Evolutionary conservation across 106 monocot genomes (phyloP).

Genomic region (Dendrobium officinale): DNA sequence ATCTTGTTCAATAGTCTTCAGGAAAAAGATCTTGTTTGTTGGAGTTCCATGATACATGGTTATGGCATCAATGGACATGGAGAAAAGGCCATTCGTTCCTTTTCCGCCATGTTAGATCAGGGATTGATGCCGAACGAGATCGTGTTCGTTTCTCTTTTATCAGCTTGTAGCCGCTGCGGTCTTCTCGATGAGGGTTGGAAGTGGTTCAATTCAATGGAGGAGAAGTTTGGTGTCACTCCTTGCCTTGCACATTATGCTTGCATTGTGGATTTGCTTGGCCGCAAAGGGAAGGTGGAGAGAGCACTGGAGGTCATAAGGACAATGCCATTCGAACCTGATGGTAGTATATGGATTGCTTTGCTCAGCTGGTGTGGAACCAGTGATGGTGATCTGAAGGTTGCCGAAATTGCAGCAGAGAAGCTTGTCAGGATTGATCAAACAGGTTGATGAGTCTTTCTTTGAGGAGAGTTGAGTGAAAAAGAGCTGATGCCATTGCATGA

Average conservation of each 20-base stretch:
- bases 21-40: slow-evolving; percentile 37
- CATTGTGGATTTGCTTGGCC: slow-evolving; percentile 65
- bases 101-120: slow-evolving; percentile 22
- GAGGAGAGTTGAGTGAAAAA: too few relatives aligned
- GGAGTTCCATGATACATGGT: slow-evolving; percentile 65
- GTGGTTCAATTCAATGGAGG: slow-evolving; percentile 54
- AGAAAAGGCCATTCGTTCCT: slow-evolving; percentile 32
- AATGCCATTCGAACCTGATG: slow-evolving; percentile 68
- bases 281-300: slow-evolving; percentile 30
- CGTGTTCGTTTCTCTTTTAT: slow-evolving; percentile 47
- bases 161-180: slow-evolving; percentile 57
- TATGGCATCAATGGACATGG: slow-evolving; percentile 59
- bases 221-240: slow-evolving; percentile 25
- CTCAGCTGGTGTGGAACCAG: slow-evolving; percentile 56
- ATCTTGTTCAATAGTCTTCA: slow-evolving; percentile 24
- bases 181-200: slow-evolving; percentile 28
- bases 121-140: slow-evolving; percentile 39
- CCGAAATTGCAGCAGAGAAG: slow-evolving; percentile 28
- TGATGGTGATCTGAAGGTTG: slow-evolving; percentile 43
- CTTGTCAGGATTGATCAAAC: slow-evolving; percentile 27
- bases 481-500: too few relatives aligned
- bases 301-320: slow-evolving; percentile 38
- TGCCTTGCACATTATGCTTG: slow-evolving; percentile 74
- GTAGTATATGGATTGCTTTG: slow-evolving; percentile 52
- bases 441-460: too few relatives aligned